Evolutionary conservation across 129 eudicot genomes (phyloP), one percentile per base, ranked within the genome.

Genomic region (Lonicera japonica): DNA sequence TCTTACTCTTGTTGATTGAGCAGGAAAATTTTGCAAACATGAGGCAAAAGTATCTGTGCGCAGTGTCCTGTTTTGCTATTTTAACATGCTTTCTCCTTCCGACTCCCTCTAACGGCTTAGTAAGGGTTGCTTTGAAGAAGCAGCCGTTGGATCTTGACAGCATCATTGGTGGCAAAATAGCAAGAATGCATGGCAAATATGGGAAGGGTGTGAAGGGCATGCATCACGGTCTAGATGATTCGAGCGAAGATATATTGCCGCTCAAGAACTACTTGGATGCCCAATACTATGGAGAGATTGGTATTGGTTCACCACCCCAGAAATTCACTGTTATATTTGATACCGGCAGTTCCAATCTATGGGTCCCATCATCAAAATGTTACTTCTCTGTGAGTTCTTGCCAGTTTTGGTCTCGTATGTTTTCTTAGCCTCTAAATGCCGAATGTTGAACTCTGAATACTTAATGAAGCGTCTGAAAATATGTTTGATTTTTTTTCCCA

Each of bases 321-420:
- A 83, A 79, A 50, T 83, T 83, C 67, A 64, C 77, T 8, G 89
- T 83, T 19, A 76, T 83, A 41, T 83, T 83, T 41, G 89, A 83
- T 58, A 79, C 85, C 8, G 85, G 77, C 11, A 79, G 82, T 67
- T 75, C 89, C 20, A 79, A 79, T 73, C 75, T 83, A n/a, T 83
- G 89, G 89, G 80, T 83, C 43, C 89, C 89, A 21, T 83, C 89
- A 5, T 63, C 80, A 50, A 83, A 83, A 51, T 83, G 89, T 60
- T 43, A 68, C 41, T 64, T 83, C 63, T 83, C 86, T 39, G 90
- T 83, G 66, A 76, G 90, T 75, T 4, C 18, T 45, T 41, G 38
- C 21, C 36, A 51, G 9, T 1, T 21, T 38, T 39, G 17, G 20
- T 8, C 9, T 56, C 21, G 12, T 7, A 22, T 1, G 8, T 56